A percentile compares a stretch with the other conserved stretches of the same genome.
Evolutionary conservation across 108 stramenopile species (phyloP).

Genomic region (Cyclotella choctawhatcheeana): DNA sequence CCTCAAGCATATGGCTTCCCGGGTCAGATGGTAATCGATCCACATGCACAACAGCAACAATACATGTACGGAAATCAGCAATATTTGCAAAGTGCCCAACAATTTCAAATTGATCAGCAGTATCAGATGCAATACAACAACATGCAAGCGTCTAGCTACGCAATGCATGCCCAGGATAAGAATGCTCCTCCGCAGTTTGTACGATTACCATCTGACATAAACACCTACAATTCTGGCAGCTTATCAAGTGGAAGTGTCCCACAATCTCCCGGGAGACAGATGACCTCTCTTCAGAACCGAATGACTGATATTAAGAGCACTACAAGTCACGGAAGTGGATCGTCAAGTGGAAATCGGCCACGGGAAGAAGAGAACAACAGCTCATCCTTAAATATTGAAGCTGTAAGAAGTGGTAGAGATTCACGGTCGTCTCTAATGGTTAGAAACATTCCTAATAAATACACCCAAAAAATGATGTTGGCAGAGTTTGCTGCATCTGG

Average conservation of each 20-base stretch:
- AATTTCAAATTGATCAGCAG: slow-evolving; percentile 25
- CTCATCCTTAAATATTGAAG: slow-evolving; percentile 68
- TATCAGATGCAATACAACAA: slow-evolving; percentile 44
- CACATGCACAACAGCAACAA: slow-evolving; percentile 52
- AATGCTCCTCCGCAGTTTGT: slow-evolving; percentile 37
- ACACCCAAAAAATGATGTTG: slow-evolving; percentile 97
- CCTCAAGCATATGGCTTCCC: slow-evolving; percentile 29
- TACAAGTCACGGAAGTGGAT: slow-evolving; percentile 27
- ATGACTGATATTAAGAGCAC: slow-evolving; percentile 22
- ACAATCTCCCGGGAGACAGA: slow-evolving; percentile 2
- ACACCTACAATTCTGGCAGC: slow-evolving; percentile 39
- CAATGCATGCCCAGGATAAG: slow-evolving; percentile 14
- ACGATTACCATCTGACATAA: slow-evolving; percentile 35
- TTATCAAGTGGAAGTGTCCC: slow-evolving; percentile 49
- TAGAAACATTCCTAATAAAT: slow-evolving; percentile 99
- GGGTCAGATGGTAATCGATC: slow-evolving; percentile 50
- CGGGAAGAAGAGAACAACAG: slow-evolving; percentile 46
- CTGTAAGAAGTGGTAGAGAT: slow-evolving; percentile 83
- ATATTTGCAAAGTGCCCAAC: slow-evolving; percentile 10
- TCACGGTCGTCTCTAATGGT: slow-evolving; percentile 98
- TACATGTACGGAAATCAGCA: slow-evolving; percentile 36
- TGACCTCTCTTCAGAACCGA: background rate
- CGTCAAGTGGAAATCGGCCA: slow-evolving; percentile 30
- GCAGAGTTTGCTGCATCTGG: slow-evolving; percentile 90
- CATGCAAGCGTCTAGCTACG: slow-evolving; percentile 23